phyloP scores from a whole-genome alignment of 2,329 filamentous ascomycete species.

The Pestalotiopsis sp. region DNA sequence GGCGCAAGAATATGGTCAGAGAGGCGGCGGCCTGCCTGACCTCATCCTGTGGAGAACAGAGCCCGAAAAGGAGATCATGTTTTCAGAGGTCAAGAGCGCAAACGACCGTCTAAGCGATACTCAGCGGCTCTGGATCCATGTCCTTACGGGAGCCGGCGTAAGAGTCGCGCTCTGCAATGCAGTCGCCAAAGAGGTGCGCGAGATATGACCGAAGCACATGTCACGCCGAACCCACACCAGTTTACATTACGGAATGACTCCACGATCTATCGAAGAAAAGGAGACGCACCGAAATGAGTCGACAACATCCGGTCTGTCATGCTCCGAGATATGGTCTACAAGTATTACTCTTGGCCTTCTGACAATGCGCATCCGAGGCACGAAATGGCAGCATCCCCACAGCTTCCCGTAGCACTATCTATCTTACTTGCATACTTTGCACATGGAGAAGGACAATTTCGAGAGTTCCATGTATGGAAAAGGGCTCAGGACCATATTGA shows the following conservation, averaged over 20 bases:
- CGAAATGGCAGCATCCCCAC: neutral
- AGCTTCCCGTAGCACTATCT: neutral
- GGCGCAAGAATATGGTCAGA: conserved; percentile 88
- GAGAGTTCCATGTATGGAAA: neutral
- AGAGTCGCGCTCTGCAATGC: conserved; percentile 79
- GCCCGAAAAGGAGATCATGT: conserved; percentile 62
- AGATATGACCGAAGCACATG: conserved; percentile 24
- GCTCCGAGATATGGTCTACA: too few species aligned
- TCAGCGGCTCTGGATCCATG: conserved; percentile 95
- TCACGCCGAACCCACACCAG: neutral
- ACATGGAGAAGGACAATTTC: neutral
- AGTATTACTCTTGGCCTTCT: too few species aligned
- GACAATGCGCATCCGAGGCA: too few species aligned
- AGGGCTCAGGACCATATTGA: neutral
- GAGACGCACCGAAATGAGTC: neutral
- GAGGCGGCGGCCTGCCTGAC: conserved; percentile 88
- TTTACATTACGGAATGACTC: neutral
- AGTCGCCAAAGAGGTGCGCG: conserved; percentile 51
- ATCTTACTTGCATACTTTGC: neutral
- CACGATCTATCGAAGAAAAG: neutral
- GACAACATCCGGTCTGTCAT: too few species aligned
- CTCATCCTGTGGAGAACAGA: conserved; percentile 77
- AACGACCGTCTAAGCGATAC: conserved; percentile 96
- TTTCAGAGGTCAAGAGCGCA: conserved; percentile 77
- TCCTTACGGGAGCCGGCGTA: conserved; percentile 81